Conservation (phyloP, 805 yeast species). For the Cyberlindnera xishuangbannaensis region DNA sequence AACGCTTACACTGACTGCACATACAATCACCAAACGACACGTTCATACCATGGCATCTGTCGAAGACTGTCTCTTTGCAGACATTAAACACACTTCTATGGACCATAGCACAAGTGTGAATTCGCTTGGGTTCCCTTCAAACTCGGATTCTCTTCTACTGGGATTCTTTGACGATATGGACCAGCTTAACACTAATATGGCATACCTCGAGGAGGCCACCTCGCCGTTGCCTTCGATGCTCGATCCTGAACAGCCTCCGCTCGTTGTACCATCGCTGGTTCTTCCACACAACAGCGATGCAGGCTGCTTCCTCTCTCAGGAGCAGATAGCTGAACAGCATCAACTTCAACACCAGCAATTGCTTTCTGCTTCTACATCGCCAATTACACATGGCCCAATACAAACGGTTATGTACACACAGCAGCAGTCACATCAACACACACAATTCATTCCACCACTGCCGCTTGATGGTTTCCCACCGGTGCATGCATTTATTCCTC, state of each 20-base stretch:
- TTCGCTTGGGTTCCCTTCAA: no score
- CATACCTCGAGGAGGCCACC: conserved; percentile 7
- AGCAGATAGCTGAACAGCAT: no score
- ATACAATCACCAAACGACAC: no score
- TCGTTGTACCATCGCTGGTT: conserved; percentile 2
- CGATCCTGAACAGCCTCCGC: not conserved
- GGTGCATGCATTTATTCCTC: conserved; percentile 17
- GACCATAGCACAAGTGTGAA: conserved; percentile 2
- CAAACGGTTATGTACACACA: not conserved
- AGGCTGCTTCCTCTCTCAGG: no score
- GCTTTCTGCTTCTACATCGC: no score
- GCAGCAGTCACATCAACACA: conserved; percentile 2
- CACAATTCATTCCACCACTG: no score
- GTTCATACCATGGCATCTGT: conserved; percentile 13
- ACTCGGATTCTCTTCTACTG: no score
- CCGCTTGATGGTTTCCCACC: conserved; percentile 18
- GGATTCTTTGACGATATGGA: conserved; percentile 9
- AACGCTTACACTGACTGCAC: no score
- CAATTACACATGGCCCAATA: no score
- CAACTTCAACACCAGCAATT: no score
- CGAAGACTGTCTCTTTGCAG: conserved; percentile 10
- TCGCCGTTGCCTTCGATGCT: not conserved
- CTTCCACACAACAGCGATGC: conserved; percentile 1
- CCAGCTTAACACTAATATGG: conserved; percentile 8
- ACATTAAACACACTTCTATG: conserved; percentile 3